Base-by-base conservation (phyloP, 2,329 filamentous ascomycete genomes). In the Ramularia endophylla region DNA sequence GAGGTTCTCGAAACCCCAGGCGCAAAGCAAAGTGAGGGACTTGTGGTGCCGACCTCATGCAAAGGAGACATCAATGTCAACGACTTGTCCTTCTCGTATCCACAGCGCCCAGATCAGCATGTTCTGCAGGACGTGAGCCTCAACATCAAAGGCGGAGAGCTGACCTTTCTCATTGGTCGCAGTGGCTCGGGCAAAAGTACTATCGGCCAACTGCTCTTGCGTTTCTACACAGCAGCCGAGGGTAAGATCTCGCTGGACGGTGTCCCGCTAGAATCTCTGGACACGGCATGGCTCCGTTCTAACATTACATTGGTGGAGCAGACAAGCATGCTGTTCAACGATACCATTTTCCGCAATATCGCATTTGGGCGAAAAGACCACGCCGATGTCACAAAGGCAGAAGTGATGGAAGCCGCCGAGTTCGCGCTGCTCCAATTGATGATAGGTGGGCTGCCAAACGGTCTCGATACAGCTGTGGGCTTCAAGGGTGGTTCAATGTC, bases 171-270 rank as follows among this genome's bases (percentile, higher is more conserved):
- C 2, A 78, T 95, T 36, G 92, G 90, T 0, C 77, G 75, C 54
- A 95, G 87, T 56, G 92, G 92, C 0, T 95, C 87, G 2, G 90
- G 90, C 0, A 97, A 97, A 62, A 95, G 87, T 53, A 97, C 90
- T 0, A 58, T 97, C 1, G 81, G 83, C 1, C 87, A 87, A 57
- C 71, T 97, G 0, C 71, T 97, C 1, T 72, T 88, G 37, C 78
- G 81, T 9, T 85, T 94, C 53, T 95, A 95, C 57, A 69, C 77
- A 5, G 78, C 85, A 0, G 62, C 66, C 0, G 66, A 66, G 0
- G 90, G 89, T 0, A 62, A 75, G 0, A 80, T 95, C 12, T 59
- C 73, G 0, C 67, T 97, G 8, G 87, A 94, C 55, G 80, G 76
- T 1, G 60, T 73, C 2, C 66, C 77, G 0, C 66, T 92, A 2